Evolutionary conservation across 1,284 basidiomycete species (phyloP), one percentile per base, ranked within the genome.

Genomic region (Pseudozyma sp.): DNA sequence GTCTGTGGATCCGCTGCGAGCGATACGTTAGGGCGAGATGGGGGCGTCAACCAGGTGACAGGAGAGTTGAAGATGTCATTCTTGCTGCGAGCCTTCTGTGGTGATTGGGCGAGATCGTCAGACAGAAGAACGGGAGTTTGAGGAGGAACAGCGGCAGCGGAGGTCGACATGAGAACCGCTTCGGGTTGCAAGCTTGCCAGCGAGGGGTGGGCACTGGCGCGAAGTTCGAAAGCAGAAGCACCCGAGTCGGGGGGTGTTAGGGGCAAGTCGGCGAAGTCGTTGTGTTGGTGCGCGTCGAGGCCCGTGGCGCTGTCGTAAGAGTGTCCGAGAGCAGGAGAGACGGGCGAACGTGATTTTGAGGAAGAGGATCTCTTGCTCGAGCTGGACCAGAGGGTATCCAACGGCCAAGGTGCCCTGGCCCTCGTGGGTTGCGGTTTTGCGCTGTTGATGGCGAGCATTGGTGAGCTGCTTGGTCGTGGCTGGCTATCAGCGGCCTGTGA

Each of bases 1-100:
- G 33, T 39, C 14, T 47, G 17, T 34, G 30, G 1, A 8, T 44
- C 46, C 2, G 40, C 48, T 11, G 50, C 48, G 4, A 54, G 34
- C 7, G 58, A 19, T 3, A 54, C 16, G 3, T 39, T 17, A 7
- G 69, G 35, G 11, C 64, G 58, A 29, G 72, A 64, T 17, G 78
- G 68, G n/a, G 78, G 78, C 5, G 67, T 54, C 11, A 76, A 42
- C 59, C 64, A 64, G 16, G 70, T 34, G 37, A 58, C 57, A 5
- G 71, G 57, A 2, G 64, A 46, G 39, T 71, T 70, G 61, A 80
- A 80, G 58, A 80, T 80, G 51, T 78, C 78, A 29, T 80, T 78
- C 61, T 75, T 76, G 70, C 68, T 72, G 4, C 33, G 48, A 2
- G 40, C 30, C 17, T 59, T 67, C 16, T 49, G 42, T 1, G 55